Base-by-base conservation (phyloP, 2,329 filamentous ascomycete genomes). In the Arthrinium puccinioides region DNA sequence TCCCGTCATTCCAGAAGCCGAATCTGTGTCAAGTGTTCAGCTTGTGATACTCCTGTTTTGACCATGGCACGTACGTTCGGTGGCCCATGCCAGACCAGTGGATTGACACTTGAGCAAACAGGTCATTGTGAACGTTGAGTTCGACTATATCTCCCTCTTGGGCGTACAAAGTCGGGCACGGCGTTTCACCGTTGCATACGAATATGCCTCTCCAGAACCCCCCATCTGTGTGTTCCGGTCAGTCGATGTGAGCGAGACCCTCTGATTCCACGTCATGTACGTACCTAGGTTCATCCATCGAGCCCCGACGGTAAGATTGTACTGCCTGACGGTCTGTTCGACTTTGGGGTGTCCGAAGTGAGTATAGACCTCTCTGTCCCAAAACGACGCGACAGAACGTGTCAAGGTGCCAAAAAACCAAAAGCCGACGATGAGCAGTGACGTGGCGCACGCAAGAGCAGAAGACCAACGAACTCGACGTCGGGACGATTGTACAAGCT, bases 111-210 rank as follows among this genome's bases (percentile, higher is more conserved):
- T 46, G 44, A 8, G 39, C 36, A 19, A 44, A 46, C 10, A 38
- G 36, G 15, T 46, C 42, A 23, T 36, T 46, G 14, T 42, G 42
- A 7, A 46, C 42, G 5, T 34, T 24, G 10, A 46, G 16, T n/a
- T 44, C 37, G 16, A 46, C 39, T 28, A 46, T 29, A 25, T 46
- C 44, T 21, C 44, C 44, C 21, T 46, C 42, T n/a, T 46, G 36
- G 5, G 44, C 39, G 9, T 38, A 38, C 6, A 46, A 21, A 1
- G 39, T 44, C 4, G 44, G 44, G 18, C 44, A 46, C 9, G 44
- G 44, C 9, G 39, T 32, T 24, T 44, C 19, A 4, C 44, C 44
- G 5, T 46, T 46, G 32, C 44, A 46, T 8, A 44, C 42, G 21
- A 44, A 37, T 34, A 46, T 44, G 10, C 35, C 27, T 18, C 44